phyloP scores from a whole-genome alignment of 306 rosid species.

The Arachis stenosperma region DNA sequence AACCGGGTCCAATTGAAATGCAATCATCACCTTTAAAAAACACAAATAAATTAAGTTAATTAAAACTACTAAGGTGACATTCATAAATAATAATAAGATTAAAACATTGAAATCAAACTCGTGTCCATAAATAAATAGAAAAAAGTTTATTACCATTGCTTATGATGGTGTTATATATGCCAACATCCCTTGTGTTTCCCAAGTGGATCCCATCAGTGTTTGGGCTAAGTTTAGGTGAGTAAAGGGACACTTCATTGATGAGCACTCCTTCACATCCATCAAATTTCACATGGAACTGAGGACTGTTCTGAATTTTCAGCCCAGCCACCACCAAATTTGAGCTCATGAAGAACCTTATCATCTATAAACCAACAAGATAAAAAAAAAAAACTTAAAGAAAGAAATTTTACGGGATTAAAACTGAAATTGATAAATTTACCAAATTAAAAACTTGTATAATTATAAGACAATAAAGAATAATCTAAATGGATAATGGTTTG shows the following conservation, averaged over 20 bases:
- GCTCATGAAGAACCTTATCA: slow-evolving; percentile 93
- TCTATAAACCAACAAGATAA: slow-evolving; percentile 43
- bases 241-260: slow-evolving; percentile 67
- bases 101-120: neutral
- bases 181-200: slow-evolving; percentile 68
- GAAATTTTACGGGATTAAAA: neutral
- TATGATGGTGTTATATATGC: slow-evolving; percentile 71
- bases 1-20: slow-evolving; percentile 91
- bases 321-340: slow-evolving; percentile 70
- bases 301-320: slow-evolving; percentile 75
- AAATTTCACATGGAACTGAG: slow-evolving; percentile 85
- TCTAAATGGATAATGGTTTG: neutral
- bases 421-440: too few relatives aligned
- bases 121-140: neutral
- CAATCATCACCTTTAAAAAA: slow-evolving; percentile 83
- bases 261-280: slow-evolving; percentile 88
- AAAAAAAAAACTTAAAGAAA: neutral
- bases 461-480: neutral
- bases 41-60: neutral
- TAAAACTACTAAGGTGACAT: slow-evolving; percentile 25
- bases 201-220: slow-evolving; percentile 96
- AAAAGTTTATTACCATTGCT: slow-evolving; percentile 64
- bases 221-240: slow-evolving; percentile 93
- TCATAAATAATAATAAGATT: neutral
- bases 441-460: too few relatives aligned